These are phyloP conservation scores for Xylaria sp. DNA, from an alignment of 2,329 filamentous ascomycete genomes.

Conservation along the genomic window DNA sequence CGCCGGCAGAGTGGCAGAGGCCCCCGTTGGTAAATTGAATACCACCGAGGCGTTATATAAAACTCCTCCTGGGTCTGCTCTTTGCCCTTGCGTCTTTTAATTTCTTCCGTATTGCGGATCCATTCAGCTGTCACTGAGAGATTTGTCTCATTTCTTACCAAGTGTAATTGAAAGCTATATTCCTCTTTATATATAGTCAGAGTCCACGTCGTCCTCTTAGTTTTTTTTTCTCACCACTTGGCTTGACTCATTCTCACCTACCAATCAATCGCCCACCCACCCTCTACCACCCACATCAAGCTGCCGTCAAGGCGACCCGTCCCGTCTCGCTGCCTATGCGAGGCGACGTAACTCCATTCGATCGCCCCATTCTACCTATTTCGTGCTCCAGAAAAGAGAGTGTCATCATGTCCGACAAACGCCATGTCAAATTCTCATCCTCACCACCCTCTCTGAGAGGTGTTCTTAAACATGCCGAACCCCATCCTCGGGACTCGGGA, in stretches of 20 bases:
- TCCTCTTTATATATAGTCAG: slow-evolving; percentile 23
- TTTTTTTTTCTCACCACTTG: slow-evolving; percentile 9
- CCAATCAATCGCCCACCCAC: slow-evolving; percentile 17
- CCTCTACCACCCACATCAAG: slow-evolving; percentile 21
- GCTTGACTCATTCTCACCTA: slow-evolving; percentile 32
- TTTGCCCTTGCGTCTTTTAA: slow-evolving; percentile 27
- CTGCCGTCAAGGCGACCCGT: slow-evolving; percentile 30
- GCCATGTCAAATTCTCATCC: slow-evolving; percentile 42
- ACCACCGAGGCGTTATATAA: slow-evolving; percentile 40
- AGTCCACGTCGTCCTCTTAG: neutral
- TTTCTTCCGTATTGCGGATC: slow-evolving; percentile 25
- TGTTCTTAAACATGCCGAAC: slow-evolving; percentile 37
- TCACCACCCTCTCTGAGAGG: slow-evolving; percentile 29
- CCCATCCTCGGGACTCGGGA: slow-evolving; percentile 44
- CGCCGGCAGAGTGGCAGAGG: slow-evolving; percentile 25
- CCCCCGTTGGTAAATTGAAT: slow-evolving; percentile 41
- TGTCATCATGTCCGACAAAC: slow-evolving; percentile 42
- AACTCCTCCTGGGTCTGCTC: slow-evolving; percentile 35
- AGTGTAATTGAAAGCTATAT: slow-evolving; percentile 19
- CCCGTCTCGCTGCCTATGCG: slow-evolving; percentile 26
- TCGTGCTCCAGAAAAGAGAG: neutral
- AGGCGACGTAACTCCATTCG: slow-evolving; percentile 21
- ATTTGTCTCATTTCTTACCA: slow-evolving; percentile 20
- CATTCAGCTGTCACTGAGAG: slow-evolving; percentile 24
- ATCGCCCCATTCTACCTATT: slow-evolving; percentile 8